These are phyloP conservation scores for Salvia splendens DNA, from an alignment of 257 asterid species.

Conservation along the genomic window DNA sequence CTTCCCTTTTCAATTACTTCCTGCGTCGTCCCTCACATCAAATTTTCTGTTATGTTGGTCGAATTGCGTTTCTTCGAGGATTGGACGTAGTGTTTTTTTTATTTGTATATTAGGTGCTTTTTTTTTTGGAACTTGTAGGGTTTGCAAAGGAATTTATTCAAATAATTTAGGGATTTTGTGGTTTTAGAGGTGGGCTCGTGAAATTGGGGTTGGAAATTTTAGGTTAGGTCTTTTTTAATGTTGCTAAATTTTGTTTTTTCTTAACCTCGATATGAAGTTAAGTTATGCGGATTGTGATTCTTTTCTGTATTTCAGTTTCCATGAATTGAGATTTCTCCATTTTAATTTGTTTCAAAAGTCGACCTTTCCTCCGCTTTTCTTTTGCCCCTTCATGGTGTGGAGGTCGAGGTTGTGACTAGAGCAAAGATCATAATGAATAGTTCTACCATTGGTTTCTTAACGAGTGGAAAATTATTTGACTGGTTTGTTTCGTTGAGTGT, in stretches of 20 bases:
- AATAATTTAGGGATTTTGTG: not conserved
- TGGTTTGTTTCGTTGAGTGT: no score
- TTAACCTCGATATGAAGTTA: not conserved
- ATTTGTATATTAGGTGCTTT: slow-evolving; percentile 33
- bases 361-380: no score
- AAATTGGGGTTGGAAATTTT: slow-evolving; percentile 24
- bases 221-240: slow-evolving; percentile 35
- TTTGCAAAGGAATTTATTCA: slow-evolving; percentile 9
- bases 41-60: slow-evolving; percentile 5
- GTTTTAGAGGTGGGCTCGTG: slow-evolving; percentile 19
- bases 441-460: no score
- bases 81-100: slow-evolving; percentile 13
- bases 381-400: no score
- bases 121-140: slow-evolving; percentile 11
- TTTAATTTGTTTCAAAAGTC: not conserved
- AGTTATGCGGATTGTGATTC: not conserved
- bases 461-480: no score
- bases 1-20: slow-evolving; percentile 7
- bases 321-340: slow-evolving; percentile 1
- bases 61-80: slow-evolving; percentile 18
- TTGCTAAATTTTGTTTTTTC: slow-evolving; percentile 8
- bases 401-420: no score
- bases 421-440: no score
- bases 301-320: not conserved
- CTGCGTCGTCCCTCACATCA: not conserved